Percentiles rank a stretch among this genome's conserved stretches.
Evolutionary conservation across 768 basidiomycete species (phyloP).

Genomic region (Amanita exitialis): DNA sequence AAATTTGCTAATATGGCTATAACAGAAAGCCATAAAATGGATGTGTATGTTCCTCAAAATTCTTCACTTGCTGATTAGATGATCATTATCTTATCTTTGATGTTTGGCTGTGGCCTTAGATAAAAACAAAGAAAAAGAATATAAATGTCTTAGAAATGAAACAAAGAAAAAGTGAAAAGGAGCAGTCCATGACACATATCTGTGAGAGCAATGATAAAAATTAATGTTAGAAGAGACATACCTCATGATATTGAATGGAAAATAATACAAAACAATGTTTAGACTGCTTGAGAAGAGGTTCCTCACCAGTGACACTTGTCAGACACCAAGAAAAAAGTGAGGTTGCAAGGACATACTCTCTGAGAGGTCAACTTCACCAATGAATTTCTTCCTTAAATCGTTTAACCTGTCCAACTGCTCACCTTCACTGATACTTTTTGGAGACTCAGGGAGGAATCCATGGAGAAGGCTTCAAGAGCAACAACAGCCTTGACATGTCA

Average conservation of each 20-base stretch:
- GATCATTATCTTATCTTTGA: no score
- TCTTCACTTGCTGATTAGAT: no score
- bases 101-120: no score
- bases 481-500: slow-evolving; percentile 27
- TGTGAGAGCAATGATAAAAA: slow-evolving; percentile 16
- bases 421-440: slow-evolving; percentile 13
- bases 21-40: no score
- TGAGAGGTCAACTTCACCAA: slow-evolving; percentile 64
- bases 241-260: slow-evolving; percentile 91
- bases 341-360: slow-evolving; percentile 31
- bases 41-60: no score
- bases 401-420: slow-evolving; percentile 17
- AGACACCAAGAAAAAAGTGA: slow-evolving; percentile 14
- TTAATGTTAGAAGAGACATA: slow-evolving; percentile 20
- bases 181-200: no score
- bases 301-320: slow-evolving; percentile 38
- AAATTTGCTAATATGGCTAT: no score
- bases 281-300: slow-evolving; percentile 77
- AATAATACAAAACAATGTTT: slow-evolving; percentile 86
- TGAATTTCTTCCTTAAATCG: slow-evolving; percentile 39
- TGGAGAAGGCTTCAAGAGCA: slow-evolving; percentile 30
- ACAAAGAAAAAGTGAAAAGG: no score
- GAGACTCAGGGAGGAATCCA: slow-evolving; percentile 33
- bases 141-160: no score
- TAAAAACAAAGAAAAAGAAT: no score